Percentiles rank a stretch among this genome's conserved stretches.
These are phyloP conservation scores for Pachysandra terminalis DNA, from an alignment of 164 flowering plant species.

Conservation along the genomic window DNA sequence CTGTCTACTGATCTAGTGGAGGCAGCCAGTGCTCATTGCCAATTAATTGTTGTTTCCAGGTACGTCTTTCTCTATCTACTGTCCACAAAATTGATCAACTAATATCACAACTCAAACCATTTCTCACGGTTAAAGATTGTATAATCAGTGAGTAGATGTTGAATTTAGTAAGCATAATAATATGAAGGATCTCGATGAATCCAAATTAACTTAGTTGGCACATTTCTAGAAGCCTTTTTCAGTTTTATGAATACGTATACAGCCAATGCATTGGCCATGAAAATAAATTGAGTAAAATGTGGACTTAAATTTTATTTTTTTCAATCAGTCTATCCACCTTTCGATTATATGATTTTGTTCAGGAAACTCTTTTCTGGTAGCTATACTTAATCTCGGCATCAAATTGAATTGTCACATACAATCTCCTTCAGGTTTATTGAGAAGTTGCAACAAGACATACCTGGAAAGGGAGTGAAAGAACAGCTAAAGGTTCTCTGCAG, in stretches of 20 bases:
- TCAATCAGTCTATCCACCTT: neutral
- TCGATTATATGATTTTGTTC: too few species aligned
- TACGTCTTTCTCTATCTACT: conserved; percentile 31
- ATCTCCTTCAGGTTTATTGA: conserved; percentile 59
- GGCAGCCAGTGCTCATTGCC: conserved; percentile 93
- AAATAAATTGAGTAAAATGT: too few species aligned
- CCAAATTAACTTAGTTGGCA: neutral
- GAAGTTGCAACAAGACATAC: conserved; percentile 70
- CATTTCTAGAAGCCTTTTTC: neutral
- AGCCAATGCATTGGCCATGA: too few species aligned
- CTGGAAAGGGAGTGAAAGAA: conserved; percentile 78
- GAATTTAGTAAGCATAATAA: neutral
- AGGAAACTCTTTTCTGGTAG: neutral
- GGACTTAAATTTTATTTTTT: too few species aligned
- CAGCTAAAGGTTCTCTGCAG: conserved; percentile 58
- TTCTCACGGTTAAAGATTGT: neutral
- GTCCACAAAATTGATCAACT: neutral
- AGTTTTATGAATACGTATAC: too few species aligned
- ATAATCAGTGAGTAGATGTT: neutral
- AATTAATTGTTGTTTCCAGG: conserved; percentile 93
- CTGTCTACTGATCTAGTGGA: conserved; percentile 71
- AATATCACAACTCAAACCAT: neutral
- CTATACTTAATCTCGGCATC: too few species aligned
- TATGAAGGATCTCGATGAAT: neutral
- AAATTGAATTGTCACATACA: too few species aligned